Evolutionary conservation across 2,329 filamentous ascomycete species (phyloP), one percentile per base, ranked within the genome.

Genomic region (Curvularia spicifera): DNA sequence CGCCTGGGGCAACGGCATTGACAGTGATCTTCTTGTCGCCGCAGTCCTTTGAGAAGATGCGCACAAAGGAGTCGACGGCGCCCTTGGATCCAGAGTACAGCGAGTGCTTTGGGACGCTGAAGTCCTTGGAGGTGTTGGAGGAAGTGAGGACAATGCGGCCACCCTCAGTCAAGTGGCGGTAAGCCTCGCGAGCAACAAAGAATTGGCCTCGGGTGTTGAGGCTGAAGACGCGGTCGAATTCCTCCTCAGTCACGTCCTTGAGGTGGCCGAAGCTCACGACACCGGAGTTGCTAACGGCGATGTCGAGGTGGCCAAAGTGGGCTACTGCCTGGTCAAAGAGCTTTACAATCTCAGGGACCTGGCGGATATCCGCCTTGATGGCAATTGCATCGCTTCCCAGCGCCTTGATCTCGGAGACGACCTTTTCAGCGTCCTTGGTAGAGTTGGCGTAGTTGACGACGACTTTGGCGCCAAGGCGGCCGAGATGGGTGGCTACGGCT

Each of bases 141-240:
- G 84, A 86, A 85, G 89, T 91, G 63, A 91, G 80, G 76, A 91
- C 87, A 66, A 93, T 83, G 47, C 89, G 83, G 26, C 90, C 90
- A 50, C 88, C 87, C 44, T 83, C 80, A 69, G 86, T 82, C 64
- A 90, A 82, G 77, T 90, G 81, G 77, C 87, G 87, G 76, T 89
- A 88, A 4, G 85, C 89, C 63, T 89, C 86, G 78, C 90, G 87
- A 28, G 87, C 89, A 47, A 91, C 88, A 74, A 91, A 91, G 82
- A 91, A 91, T 77, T 91, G 87, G 50, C 86, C 87, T 5, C 86
- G 81, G 7, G 87, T 86, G 77, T 89, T 89, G 74, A 89, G 78
- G 78, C 78, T 80, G 80, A 89, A 88, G 67, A 89, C 86, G 61
- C 86, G 85, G 76, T 89, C 87, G 71, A 84, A 89, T 76, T 89